Base-by-base conservation (phyloP, 352 stramenopile genomes). In the Phytophthora vignae region DNA sequence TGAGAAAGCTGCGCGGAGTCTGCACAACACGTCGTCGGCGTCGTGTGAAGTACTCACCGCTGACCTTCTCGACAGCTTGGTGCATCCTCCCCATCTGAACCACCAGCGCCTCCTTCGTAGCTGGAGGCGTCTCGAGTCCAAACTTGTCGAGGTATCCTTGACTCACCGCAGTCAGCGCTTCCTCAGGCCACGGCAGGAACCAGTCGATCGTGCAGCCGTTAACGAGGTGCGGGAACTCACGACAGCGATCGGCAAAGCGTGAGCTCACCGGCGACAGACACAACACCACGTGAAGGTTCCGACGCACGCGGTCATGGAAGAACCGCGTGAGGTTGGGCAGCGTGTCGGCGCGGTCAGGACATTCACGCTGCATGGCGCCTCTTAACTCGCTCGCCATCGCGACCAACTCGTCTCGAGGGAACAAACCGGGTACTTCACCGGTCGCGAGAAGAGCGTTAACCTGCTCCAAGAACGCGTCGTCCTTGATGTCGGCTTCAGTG, bases 401-500 rank as follows among this genome's bases (percentile, higher is more conserved):
- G 1, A 83, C 78, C 25, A 98, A 70, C 70, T 98, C 92, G 56
- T 98, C 93, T 29, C 94, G 90, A 9, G 90, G 87, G 68, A 97
- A 98, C 4, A 98, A 67, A 8, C 90, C 90, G 2, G 90, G 78
- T 3, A 98, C 75, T 58, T 98, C 92, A 2, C 93, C 91, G 2
- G 68, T 77, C 4, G 89, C 90, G 7, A 98, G 71, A 8, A 98
- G 77, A 60, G 81, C 82, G 63, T 98, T 98, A 40, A 98, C 88
- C 36, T 94, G 79, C 50, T 98, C 93, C 1, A 98, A 62, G 67
- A 98, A 98, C 1, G 76, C 79, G 29, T 98, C 92, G 42, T 97
- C 87, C 69, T 98, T 97, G 70, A 98, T 92, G 64, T 98, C 91
- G 1, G 82, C 80, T 60, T 98, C 93, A 0, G 92, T 97, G 25